These are phyloP conservation scores for Eudorina sp. DNA, from an alignment of 139 green algal genomes.

Conservation along the genomic window DNA sequence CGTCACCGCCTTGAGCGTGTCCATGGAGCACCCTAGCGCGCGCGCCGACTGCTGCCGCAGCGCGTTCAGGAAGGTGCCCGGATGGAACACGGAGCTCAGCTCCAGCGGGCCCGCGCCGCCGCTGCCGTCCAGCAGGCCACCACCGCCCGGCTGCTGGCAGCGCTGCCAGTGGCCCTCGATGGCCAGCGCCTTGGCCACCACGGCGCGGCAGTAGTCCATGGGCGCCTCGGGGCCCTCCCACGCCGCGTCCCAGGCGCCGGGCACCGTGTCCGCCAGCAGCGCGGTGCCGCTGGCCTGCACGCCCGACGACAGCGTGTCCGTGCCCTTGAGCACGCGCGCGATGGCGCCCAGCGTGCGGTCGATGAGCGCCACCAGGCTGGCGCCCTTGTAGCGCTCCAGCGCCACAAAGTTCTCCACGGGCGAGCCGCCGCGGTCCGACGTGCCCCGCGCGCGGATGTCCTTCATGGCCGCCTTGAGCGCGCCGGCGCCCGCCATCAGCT, in stretches of 20 bases:
- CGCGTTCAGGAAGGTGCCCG: slow-evolving; percentile 80
- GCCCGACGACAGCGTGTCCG: slow-evolving; percentile 41
- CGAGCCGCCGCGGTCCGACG: slow-evolving; percentile 2
- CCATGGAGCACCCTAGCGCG: slow-evolving; percentile 59
- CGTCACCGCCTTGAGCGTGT: slow-evolving; percentile 74
- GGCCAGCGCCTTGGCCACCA: slow-evolving; percentile 62
- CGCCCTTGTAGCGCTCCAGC: slow-evolving; percentile 65
- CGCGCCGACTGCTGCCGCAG: slow-evolving; percentile 77
- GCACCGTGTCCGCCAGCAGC: slow-evolving; percentile 73
- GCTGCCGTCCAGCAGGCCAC: slow-evolving; percentile 46
- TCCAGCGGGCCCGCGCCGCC: slow-evolving; percentile 56
- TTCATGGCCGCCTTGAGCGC: slow-evolving; percentile 48
- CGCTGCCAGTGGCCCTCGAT: slow-evolving; percentile 61
- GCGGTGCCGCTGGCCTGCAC: slow-evolving; percentile 57
- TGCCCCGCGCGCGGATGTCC: slow-evolving; percentile 38
- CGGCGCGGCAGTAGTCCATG: slow-evolving; percentile 70
- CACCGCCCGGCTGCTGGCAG: slow-evolving; percentile 16
- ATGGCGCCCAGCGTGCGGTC: slow-evolving; percentile 59
- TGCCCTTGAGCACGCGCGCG: slow-evolving; percentile 60
- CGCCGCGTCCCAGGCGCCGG: slow-evolving; percentile 68
- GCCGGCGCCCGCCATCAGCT: slow-evolving; percentile 46
- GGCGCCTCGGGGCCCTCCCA: slow-evolving; percentile 76
- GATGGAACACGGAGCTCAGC: slow-evolving; percentile 74
- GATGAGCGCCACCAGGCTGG: slow-evolving; percentile 62
- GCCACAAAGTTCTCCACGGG: slow-evolving; percentile 74